phyloP scores from a whole-genome alignment of 305 asterid species.

The Fraxinus ornus region DNA sequence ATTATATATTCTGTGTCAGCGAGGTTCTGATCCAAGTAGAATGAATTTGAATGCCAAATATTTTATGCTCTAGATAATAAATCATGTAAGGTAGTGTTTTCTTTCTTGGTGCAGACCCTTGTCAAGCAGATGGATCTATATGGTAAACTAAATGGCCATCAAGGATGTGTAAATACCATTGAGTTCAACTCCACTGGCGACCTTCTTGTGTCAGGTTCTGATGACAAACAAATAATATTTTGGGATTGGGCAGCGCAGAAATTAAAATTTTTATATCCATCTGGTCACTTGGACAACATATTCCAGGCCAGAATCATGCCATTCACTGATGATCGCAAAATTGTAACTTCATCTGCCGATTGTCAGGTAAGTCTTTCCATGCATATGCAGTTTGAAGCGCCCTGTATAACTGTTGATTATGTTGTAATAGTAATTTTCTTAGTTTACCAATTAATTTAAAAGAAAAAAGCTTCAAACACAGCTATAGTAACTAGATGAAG shows the following conservation, averaged over 20 bases:
- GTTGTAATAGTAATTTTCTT: conserved; percentile 8
- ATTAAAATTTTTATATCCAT: conserved; percentile 53
- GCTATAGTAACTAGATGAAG: background rate
- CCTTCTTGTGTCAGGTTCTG: conserved; percentile 70
- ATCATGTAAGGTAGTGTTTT: conserved; percentile 1
- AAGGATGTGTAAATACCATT: conserved; percentile 73
- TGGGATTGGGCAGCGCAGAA: conserved; percentile 69
- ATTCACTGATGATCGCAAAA: conserved; percentile 57
- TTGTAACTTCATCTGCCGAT: conserved; percentile 70
- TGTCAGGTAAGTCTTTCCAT: conserved; percentile 53
- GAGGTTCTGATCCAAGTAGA: background rate
- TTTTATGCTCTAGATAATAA: background rate
- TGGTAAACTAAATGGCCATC: conserved; percentile 57
- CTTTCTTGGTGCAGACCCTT: conserved; percentile 44
- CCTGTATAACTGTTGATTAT: background rate
- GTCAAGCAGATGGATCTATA: conserved; percentile 54
- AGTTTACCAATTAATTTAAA: background rate
- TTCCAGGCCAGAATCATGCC: conserved; percentile 81
- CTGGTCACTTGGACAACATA: conserved; percentile 73
- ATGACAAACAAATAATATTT: conserved; percentile 58
- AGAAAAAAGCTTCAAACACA: background rate
- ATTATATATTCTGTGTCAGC: background rate
- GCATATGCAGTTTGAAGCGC: conserved; percentile 2
- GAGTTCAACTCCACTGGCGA: conserved; percentile 68
- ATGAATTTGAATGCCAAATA: conserved; percentile 1